A percentile compares a stretch with the other conserved stretches of the same genome.
These are phyloP conservation scores for Aspergillus ostianus DNA, from an alignment of 495 filamentous ascomycete species.

Conservation along the genomic window DNA sequence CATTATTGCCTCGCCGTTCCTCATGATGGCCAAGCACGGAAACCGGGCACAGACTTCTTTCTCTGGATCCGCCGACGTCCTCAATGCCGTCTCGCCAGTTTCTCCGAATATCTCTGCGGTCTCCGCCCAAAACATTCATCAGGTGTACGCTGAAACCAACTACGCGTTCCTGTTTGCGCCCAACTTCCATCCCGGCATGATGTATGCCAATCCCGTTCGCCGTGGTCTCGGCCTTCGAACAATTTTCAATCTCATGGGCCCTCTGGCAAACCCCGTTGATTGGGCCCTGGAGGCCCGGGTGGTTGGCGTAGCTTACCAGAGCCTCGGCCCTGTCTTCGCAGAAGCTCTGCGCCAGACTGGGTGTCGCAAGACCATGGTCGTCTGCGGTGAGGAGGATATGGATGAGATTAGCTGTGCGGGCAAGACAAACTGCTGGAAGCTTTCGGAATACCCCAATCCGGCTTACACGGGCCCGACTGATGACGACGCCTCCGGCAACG, in stretches of 20 bases:
- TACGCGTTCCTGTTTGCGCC: conserved; percentile 97
- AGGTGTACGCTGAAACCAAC: conserved; percentile 72
- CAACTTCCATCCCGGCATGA: conserved; percentile 93
- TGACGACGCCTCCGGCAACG: conserved; percentile 37
- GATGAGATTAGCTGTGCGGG: conserved; percentile 94
- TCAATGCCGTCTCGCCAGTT: conserved; percentile 65
- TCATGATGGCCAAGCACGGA: conserved; percentile 90
- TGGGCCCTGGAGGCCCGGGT: conserved; percentile 80
- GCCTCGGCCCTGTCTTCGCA: conserved; percentile 82
- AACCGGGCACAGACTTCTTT: conserved; percentile 94
- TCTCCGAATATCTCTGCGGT: conserved; percentile 72
- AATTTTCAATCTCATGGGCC: conserved; percentile 95
- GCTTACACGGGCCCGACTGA: conserved; percentile 28
- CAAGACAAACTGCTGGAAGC: conserved; percentile 79
- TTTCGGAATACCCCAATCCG: conserved; percentile 56
- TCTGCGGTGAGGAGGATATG: conserved; percentile 91
- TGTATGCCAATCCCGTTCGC: conserved; percentile 77
- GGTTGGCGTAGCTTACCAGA: conserved; percentile 83
- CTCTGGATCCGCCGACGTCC: conserved; percentile 91
- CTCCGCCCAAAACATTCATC: conserved; percentile 62
- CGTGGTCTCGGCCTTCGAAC: conserved; percentile 85
- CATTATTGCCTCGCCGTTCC: conserved; percentile 79
- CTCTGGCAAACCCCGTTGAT: conserved; percentile 85
- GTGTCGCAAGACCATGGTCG: conserved; percentile 78
- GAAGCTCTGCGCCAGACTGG: conserved; percentile 78